phyloP scores from a whole-genome alignment of 2,329 filamentous ascomycete species.

The Orbilia quercus region DNA sequence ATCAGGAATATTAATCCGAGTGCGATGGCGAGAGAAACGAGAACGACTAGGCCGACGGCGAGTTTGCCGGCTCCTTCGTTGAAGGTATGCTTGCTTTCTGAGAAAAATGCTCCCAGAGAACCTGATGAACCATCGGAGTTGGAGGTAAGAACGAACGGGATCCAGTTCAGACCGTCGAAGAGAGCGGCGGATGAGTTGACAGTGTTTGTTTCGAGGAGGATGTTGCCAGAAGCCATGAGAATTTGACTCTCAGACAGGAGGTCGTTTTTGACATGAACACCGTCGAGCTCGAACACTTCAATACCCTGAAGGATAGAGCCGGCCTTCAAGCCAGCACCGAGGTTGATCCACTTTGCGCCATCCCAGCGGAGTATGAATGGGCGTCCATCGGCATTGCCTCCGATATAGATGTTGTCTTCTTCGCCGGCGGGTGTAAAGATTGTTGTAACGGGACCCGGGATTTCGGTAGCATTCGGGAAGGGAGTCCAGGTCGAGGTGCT shows the following conservation, averaged over 20 bases:
- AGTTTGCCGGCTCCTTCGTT: slow-evolving; percentile 69
- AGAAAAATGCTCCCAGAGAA: slow-evolving; percentile 83
- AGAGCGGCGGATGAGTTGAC: slow-evolving; percentile 86
- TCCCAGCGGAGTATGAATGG: slow-evolving; percentile 84
- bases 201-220: slow-evolving; percentile 76
- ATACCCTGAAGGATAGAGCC: slow-evolving; percentile 77
- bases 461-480: slow-evolving; percentile 69
- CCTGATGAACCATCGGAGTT: slow-evolving; percentile 74
- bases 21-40: slow-evolving; percentile 82
- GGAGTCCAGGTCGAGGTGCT: slow-evolving; percentile 74
- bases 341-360: slow-evolving; percentile 74
- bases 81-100: slow-evolving; percentile 83
- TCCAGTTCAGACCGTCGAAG: slow-evolving; percentile 83
- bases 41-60: slow-evolving; percentile 79
- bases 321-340: slow-evolving; percentile 69
- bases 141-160: slow-evolving; percentile 83
- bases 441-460: slow-evolving; percentile 83
- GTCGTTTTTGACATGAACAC: slow-evolving; percentile 73
- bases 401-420: slow-evolving; percentile 81
- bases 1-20: slow-evolving; percentile 81
- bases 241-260: slow-evolving; percentile 75
- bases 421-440: slow-evolving; percentile 79
- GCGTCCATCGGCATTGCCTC: slow-evolving; percentile 77
- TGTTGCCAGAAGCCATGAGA: slow-evolving; percentile 84
- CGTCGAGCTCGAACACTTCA: slow-evolving; percentile 79